Percentiles rank a stretch among this genome's conserved stretches.
Evolutionary conservation across 2,329 filamentous ascomycete genomes (phyloP).

Genomic region (Neospermospora avenae): DNA sequence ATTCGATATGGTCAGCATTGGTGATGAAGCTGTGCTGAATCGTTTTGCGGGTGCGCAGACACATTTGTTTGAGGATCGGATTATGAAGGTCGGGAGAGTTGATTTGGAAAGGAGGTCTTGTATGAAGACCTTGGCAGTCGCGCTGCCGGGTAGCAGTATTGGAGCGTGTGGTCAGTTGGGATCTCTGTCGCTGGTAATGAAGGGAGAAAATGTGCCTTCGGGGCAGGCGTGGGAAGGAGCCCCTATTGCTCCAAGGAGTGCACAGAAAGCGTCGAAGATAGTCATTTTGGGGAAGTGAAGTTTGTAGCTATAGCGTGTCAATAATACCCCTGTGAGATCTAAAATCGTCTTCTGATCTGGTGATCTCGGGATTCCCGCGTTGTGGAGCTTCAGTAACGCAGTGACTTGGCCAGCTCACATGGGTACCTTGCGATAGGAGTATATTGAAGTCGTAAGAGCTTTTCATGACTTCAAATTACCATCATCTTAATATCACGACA

Average conservation of each 20-base stretch:
- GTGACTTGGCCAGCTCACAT: no score
- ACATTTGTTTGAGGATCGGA: constrained; percentile 8
- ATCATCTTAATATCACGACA: no score
- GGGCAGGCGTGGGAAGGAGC: constrained; percentile 8
- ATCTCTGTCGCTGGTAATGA: constrained; percentile 5
- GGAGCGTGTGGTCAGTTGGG: background rate
- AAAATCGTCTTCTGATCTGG: no score
- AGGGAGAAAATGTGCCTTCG: constrained; percentile 6
- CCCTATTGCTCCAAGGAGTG: constrained; percentile 5
- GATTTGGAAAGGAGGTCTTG: background rate
- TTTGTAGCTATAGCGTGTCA: no score
- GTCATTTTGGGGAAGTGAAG: no score
- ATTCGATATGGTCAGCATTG: constrained; percentile 9
- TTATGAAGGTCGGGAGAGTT: constrained; percentile 6
- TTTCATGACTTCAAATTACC: no score
- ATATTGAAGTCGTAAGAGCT: no score
- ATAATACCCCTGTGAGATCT: no score
- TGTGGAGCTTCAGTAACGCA: no score
- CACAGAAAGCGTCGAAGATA: background rate
- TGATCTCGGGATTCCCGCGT: no score
- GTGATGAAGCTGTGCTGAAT: constrained; percentile 2
- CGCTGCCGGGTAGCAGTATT: background rate
- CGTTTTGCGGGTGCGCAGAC: constrained; percentile 1
- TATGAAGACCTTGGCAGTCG: background rate
- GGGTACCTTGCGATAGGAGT: no score